Conservation (phyloP, 2,329 filamentous ascomycete genomes). For the Achaetomium macrosporum region DNA sequence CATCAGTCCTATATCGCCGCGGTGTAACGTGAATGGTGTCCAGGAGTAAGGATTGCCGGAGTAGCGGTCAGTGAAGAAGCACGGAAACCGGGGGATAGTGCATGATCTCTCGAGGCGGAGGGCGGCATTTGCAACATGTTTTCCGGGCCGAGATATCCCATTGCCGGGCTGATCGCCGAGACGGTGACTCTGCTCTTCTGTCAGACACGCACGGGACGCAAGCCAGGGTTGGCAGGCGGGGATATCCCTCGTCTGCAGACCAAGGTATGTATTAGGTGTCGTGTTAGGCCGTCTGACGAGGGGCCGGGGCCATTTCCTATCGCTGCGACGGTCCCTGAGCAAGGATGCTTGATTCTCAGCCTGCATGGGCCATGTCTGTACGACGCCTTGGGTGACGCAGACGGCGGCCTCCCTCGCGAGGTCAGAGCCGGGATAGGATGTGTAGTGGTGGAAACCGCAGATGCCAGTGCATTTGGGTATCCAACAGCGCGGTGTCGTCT, state of each 20-base stretch:
- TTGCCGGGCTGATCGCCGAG: background rate
- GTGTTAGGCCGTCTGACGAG: conserved; percentile 3
- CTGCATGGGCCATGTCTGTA: background rate
- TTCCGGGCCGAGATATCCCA: background rate
- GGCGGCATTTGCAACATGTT: background rate
- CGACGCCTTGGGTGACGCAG: background rate
- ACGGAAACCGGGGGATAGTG: background rate
- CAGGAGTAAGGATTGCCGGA: background rate
- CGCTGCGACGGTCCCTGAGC: background rate
- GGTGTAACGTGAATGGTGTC: conserved; percentile 1
- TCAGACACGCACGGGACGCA: background rate
- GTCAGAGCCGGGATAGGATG: background rate
- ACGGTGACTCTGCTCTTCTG: background rate
- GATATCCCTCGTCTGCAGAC: background rate
- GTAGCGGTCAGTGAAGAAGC: conserved; percentile 6
- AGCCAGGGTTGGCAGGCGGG: background rate
- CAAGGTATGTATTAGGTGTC: background rate
- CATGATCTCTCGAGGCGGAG: background rate
- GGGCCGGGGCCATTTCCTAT: background rate
- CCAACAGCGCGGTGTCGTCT: background rate
- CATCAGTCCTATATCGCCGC: conserved; percentile 1
- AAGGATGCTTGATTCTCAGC: background rate
- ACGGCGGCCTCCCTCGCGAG: background rate
- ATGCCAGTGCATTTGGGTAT: background rate
- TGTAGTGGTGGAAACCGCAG: background rate